Evolutionary conservation across 306 rosid species (phyloP).

Genomic region (Vigna hirtella): DNA sequence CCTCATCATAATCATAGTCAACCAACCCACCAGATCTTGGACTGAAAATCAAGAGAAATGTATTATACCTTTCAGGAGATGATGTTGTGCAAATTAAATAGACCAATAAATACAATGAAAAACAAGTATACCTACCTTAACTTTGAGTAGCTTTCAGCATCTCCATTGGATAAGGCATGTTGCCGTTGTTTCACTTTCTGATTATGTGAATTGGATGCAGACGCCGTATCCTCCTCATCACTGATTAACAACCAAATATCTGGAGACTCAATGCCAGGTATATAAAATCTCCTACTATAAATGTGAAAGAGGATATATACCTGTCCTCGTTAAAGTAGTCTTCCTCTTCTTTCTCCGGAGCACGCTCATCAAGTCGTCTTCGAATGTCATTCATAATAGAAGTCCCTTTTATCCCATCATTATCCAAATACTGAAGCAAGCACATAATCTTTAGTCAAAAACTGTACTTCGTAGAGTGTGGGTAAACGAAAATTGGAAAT

Average conservation of each 20-base stretch:
- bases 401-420: conserved; percentile 63
- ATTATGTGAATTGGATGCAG: conserved; percentile 63
- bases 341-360: conserved; percentile 93
- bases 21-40: conserved; percentile 85
- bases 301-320: conserved; percentile 48
- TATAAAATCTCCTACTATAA: conserved; percentile 25
- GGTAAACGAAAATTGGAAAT: conserved; percentile 37
- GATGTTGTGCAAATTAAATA: background rate
- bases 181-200: conserved; percentile 57
- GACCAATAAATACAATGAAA: conserved; percentile 16
- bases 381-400: conserved; percentile 64
- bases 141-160: conserved; percentile 55
- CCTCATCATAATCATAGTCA: conserved; percentile 96
- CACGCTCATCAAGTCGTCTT: conserved; percentile 87
- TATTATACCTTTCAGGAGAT: background rate
- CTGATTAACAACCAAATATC: conserved; percentile 53
- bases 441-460: conserved; percentile 35
- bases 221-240: conserved; percentile 92
- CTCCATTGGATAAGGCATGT: conserved; percentile 76
- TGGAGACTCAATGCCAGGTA: conserved; percentile 33
- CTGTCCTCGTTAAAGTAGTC: conserved; percentile 84
- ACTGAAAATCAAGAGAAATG: conserved; percentile 47
- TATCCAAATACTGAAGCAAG: conserved; percentile 76
- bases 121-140: conserved; percentile 71
- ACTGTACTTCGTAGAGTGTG: conserved; percentile 16